Percentiles rank a stretch among this genome's conserved stretches.
Conservation (phyloP, 495 filamentous ascomycete species). For the Xylaria scruposa region DNA sequence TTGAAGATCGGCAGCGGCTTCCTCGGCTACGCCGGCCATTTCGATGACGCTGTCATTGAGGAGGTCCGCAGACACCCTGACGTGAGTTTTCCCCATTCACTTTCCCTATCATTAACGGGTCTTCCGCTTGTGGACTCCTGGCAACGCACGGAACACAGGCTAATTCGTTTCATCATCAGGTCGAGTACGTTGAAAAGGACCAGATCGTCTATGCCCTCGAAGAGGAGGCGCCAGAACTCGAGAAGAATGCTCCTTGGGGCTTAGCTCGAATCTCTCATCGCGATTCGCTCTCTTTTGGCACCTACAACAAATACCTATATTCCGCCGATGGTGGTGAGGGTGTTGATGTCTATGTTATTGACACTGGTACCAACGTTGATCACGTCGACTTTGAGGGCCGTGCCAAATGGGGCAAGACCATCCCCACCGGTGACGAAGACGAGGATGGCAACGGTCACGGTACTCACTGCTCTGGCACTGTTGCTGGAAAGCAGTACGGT, state of each 20-base stretch:
- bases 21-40: conserved; percentile 93
- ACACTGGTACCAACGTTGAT: conserved; percentile 91
- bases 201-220: conserved; percentile 77
- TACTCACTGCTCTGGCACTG: conserved; percentile 98
- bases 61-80: conserved; percentile 94
- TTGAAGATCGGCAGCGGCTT: conserved; percentile 86
- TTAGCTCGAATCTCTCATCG: conserved; percentile 97
- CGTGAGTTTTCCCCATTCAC: conserved; percentile 69
- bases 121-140: not conserved
- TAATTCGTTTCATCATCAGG: conserved; percentile 58
- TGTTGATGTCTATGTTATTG: conserved; percentile 98
- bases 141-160: not conserved
- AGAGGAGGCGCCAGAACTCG: conserved; percentile 57
- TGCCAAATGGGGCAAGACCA: conserved; percentile 95
- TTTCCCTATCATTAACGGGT: not conserved
- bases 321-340: conserved; percentile 91
- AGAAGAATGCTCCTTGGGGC: conserved; percentile 97
- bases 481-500: conserved; percentile 98
- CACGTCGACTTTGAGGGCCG: conserved; percentile 98
- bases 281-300: conserved; percentile 80
- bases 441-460: conserved; percentile 98
- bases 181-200: conserved; percentile 96
- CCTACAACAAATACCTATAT: conserved; percentile 98
- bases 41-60: conserved; percentile 91
- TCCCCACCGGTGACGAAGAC: conserved; percentile 83